Evolutionary conservation across 345 rosid genomes (phyloP), one percentile per base, ranked within the genome.

Genomic region (Abelmoschus esculentus): DNA sequence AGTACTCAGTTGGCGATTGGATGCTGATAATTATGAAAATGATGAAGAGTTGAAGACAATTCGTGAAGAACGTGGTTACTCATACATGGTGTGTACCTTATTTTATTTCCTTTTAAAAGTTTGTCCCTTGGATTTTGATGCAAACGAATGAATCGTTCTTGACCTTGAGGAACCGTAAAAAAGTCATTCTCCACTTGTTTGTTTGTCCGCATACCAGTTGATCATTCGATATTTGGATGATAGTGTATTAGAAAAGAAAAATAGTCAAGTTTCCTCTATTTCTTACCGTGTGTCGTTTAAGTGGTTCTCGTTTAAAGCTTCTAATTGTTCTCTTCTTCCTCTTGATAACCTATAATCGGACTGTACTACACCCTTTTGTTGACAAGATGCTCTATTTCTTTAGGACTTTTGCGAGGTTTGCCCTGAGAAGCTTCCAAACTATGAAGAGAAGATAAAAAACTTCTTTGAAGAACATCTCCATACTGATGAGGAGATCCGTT

Each of bases 401-500:
- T 77, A 90, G 96, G 93, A 95, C 83, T 80, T 91, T 38, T 82
- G 89, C 56, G 98, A 91, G 83, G 93, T 90, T 73, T 91, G 90
- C 83, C 92, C 99, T 0, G 93, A 86, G 78, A 90, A 91, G 82
- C 87, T 90, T 31, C 93, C 84, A 66, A 89, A 92, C 70, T 95
- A 92, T 70, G 99, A 92, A 62, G 88, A 75, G 61, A 95, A 92
- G 80, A 91, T 95, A 0, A 95, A 92, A 71, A 81, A 79, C 74
- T 90, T 96, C 74, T 96, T 87, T 58, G 96, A 95, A 73, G 97
- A 95, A 62, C 99, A 92, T 83, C 82, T 95, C 59, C 99, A 90
- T 79, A 95, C 98, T 31, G 98, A 95, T 80, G 98, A 95, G 73
- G 99, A 92, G 92, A 95, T 92, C 69, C 92, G 96, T 68, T 86